phyloP scores from a whole-genome alignment of 140 eudicot species.

The Erigeron philadelphicus region DNA sequence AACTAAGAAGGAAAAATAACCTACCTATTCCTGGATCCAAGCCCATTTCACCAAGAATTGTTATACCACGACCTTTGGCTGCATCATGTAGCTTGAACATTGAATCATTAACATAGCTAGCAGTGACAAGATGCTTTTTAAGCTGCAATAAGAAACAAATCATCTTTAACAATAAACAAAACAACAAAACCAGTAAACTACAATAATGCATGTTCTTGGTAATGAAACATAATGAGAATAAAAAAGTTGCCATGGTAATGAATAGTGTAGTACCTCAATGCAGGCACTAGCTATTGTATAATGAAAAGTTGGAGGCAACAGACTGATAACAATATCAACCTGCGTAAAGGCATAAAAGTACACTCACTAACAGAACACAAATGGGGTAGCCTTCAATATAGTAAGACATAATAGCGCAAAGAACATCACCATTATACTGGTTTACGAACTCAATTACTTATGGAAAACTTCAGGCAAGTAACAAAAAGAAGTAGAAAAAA shows the following conservation, averaged over 20 bases:
- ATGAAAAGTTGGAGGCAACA: constrained; percentile 90
- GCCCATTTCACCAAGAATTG: constrained; percentile 98
- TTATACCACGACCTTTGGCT: constrained; percentile 71
- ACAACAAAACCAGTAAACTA: neutral
- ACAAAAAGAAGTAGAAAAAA: neutral
- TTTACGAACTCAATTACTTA: neutral
- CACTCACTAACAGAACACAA: neutral
- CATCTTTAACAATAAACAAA: constrained; percentile 11
- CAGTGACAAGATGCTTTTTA: constrained; percentile 80
- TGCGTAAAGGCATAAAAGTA: constrained; percentile 32
- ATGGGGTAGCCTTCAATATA: constrained; percentile 6
- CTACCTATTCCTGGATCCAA: constrained; percentile 99
- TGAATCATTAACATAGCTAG: constrained; percentile 87
- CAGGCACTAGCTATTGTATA: constrained; percentile 65
- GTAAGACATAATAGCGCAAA: constrained; percentile 12
- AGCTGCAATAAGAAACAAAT: constrained; percentile 54
- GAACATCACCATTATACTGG: constrained; percentile 1
- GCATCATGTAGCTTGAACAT: constrained; percentile 63
- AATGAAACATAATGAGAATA: neutral
- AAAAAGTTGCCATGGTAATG: constrained; percentile 3
- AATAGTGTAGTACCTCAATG: constrained; percentile 55
- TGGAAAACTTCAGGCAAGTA: neutral
- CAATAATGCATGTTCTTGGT: neutral
- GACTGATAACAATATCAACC: constrained; percentile 92
- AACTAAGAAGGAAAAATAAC: neutral